A percentile compares a stretch with the other conserved stretches of the same genome.
These are phyloP conservation scores for Lachnellula hyalina DNA, from an alignment of 2,329 filamentous ascomycete species.

Conservation along the genomic window DNA sequence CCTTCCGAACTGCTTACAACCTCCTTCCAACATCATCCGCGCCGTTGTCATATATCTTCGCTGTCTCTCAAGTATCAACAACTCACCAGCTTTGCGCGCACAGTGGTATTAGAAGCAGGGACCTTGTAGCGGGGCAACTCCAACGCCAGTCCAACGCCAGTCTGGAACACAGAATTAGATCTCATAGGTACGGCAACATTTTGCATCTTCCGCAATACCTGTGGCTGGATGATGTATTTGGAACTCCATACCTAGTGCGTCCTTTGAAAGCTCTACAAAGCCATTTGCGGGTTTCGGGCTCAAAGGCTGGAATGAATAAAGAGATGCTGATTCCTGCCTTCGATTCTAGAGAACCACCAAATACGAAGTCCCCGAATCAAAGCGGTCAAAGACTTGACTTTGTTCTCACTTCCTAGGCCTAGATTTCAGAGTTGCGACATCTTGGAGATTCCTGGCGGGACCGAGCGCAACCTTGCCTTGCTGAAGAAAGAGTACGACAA, in stretches of 20 bases:
- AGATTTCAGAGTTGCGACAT: conserved; percentile 25
- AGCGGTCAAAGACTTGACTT: conserved; percentile 4
- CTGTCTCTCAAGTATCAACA: neutral
- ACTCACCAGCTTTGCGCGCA: neutral
- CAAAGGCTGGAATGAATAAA: conserved; percentile 2
- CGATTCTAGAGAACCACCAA: conserved; percentile 11
- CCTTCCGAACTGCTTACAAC: neutral
- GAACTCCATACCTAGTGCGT: neutral
- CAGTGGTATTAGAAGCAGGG: conserved; percentile 5
- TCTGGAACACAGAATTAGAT: conserved; percentile 19
- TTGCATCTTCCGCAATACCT: conserved; percentile 4
- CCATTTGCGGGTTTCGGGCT: neutral
- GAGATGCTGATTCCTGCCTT: conserved; percentile 9
- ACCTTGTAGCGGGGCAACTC: conserved; percentile 26
- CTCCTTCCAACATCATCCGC: neutral
- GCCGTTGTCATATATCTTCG: neutral
- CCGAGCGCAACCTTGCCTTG: conserved; percentile 23
- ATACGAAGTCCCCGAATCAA: conserved; percentile 8
- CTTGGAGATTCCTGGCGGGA: conserved; percentile 18
- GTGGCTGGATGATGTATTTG: conserved; percentile 13
- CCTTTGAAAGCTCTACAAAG: conserved; percentile 12
- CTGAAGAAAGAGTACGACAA: conserved; percentile 5
- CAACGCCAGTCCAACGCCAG: conserved; percentile 13
- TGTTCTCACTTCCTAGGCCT: conserved; percentile 2
- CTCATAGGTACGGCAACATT: conserved; percentile 18